Evolutionary conservation across 257 asterid genomes (phyloP), one percentile per base, ranked within the genome.

Genomic region (Ilex aquifolium): DNA sequence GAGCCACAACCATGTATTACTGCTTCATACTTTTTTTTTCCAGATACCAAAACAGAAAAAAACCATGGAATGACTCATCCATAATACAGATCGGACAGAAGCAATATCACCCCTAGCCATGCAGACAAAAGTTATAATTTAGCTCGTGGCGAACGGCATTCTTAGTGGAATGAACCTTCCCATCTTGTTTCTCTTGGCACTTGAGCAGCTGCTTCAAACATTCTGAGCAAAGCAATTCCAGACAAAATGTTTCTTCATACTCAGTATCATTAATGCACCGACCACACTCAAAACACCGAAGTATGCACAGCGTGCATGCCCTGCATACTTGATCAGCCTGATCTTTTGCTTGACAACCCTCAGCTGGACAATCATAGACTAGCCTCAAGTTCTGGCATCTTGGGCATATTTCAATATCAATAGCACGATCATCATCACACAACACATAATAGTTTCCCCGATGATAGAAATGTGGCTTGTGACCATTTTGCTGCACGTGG

Each of bases 351-450:
- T 60, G 88, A 64, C 98, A 92, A 44, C 77, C 78, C 65, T 76
- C 80, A 2, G 92, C 72, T n/a, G 98, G 95, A 59, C 98, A 92
- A 72, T 92, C 97, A 55, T 86, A 92, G 31, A 92, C 91, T 83
- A 88, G 44, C 76, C 77, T 76, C 31, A 74, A 69, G n/a, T 85
- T 79, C 63, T 82, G 80, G 56, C 98, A 92, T 56, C 65, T 70
- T 3, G 97, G 95, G 69, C 98, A 92, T 75, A 69, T 65, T 62
- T 92, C 95, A 66, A 92, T 73, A 63, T 92, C 98, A 44, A 92
- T 58, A 11, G 84, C 76, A 31, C 91, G 88, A 52, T 83, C 83
- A 72, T 92, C 98, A 52, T 92, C 89, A 56, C 67, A 66, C 42
- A 83, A 80, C 30, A 84, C 76, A 72, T 87, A 85, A 48, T 73